Evolutionary conservation across 495 filamentous ascomycete species (phyloP).

Genomic region (Filosporella fistucella): DNA sequence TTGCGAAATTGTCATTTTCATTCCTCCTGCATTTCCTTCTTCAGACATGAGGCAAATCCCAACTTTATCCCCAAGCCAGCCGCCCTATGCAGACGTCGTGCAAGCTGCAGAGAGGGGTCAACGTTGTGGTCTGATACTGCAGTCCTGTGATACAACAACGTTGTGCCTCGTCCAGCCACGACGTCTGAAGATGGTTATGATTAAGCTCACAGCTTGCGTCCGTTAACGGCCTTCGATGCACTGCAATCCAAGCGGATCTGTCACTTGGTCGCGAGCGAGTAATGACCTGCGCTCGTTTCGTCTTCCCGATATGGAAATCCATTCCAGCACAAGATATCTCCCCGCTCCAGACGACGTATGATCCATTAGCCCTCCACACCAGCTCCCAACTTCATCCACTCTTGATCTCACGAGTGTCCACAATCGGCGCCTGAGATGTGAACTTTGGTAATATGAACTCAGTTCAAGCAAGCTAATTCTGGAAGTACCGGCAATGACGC

Average conservation of each 20-base stretch:
- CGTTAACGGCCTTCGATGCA: conserved; percentile 18
- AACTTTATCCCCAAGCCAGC: too few relatives aligned
- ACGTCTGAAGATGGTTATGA: conserved; percentile 5
- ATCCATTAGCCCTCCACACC: conserved; percentile 25
- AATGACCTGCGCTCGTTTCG: conserved; percentile 12
- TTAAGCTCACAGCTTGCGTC: conserved; percentile 12
- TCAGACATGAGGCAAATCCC: too few relatives aligned
- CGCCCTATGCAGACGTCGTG: too few relatives aligned
- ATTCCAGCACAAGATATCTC: conserved; percentile 22
- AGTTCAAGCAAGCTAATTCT: conserved; percentile 5
- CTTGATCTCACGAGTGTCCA: conserved; percentile 20
- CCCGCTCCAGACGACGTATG: conserved; percentile 8
- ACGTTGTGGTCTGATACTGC: conserved; percentile 2
- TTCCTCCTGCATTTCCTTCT: too few relatives aligned
- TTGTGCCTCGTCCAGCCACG: not conserved
- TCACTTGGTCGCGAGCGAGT: not conserved
- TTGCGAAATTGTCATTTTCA: not conserved
- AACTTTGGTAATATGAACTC: conserved; percentile 18
- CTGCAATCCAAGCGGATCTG: conserved; percentile 8
- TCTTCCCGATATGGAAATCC: conserved; percentile 22
- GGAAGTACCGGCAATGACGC: conserved; percentile 11
- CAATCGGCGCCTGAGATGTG: conserved; percentile 13
- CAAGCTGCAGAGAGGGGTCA: too few relatives aligned
- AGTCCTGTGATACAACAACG: too few relatives aligned
- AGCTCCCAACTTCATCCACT: conserved; percentile 20